phyloP scores from a whole-genome alignment of 306 rosid genomes.

The Rosa lucieae region DNA sequence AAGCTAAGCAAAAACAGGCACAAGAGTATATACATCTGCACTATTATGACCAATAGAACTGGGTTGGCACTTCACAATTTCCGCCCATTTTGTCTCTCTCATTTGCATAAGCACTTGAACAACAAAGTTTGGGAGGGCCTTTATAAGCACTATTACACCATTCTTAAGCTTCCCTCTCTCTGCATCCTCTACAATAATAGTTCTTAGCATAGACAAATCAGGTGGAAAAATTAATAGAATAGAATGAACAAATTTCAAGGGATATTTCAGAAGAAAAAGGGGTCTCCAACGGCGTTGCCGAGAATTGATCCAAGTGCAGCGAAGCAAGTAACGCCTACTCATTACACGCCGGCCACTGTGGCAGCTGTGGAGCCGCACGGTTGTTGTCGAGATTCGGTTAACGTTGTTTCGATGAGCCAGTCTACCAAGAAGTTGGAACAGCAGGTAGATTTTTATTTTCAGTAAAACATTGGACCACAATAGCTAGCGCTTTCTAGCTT shows the following conservation, averaged over 20 bases:
- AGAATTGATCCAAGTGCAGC: not conserved
- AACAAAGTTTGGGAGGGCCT: not conserved
- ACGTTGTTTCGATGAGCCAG: slow-evolving; percentile 22
- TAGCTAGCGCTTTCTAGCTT: not conserved
- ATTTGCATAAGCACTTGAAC: slow-evolving; percentile 13
- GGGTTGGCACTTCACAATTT: slow-evolving; percentile 19
- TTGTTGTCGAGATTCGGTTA: slow-evolving; percentile 49
- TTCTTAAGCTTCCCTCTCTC: slow-evolving; percentile 5
- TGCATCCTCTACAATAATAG: not conserved
- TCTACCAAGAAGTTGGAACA: slow-evolving; percentile 31
- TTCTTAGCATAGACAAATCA: not conserved
- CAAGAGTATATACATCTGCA: not conserved
- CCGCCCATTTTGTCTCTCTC: slow-evolving; percentile 39
- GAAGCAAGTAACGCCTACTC: not conserved
- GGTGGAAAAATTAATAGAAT: not conserved
- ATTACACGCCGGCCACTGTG: slow-evolving; percentile 4
- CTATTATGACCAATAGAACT: not conserved
- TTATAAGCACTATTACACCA: slow-evolving; percentile 18
- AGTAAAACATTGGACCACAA: not conserved
- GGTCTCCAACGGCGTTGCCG: slow-evolving; percentile 13
- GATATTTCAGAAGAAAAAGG: slow-evolving; percentile 12
- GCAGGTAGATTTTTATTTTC: slow-evolving; percentile 38
- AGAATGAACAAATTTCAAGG: slow-evolving; percentile 10
- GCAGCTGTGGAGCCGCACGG: slow-evolving; percentile 28
- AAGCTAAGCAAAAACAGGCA: slow-evolving; percentile 3